Percentiles rank a stretch among this genome's conserved stretches.
phyloP scores from a whole-genome alignment of 2,329 filamentous ascomycete genomes.

The Pseudopithomyces chartarum region DNA sequence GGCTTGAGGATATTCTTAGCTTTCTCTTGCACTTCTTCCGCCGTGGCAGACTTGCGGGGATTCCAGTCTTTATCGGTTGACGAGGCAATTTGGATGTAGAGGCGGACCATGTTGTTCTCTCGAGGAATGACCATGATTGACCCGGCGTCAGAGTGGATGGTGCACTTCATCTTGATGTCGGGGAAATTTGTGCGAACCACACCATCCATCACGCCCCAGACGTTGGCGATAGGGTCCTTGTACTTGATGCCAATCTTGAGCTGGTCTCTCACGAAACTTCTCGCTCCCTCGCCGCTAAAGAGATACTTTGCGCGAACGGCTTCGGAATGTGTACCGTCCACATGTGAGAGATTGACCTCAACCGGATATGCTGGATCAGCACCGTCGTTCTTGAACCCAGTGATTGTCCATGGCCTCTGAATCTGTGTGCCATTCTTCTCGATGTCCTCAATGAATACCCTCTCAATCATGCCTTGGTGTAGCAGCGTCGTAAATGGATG shows the following conservation, averaged over 20 bases:
- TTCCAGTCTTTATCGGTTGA: constrained; percentile 66
- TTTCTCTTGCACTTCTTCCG: constrained; percentile 61
- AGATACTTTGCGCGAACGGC: constrained; percentile 67
- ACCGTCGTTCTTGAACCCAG: constrained; percentile 64
- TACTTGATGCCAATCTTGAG: constrained; percentile 70
- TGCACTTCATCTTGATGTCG: constrained; percentile 70
- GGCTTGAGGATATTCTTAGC: constrained; percentile 65
- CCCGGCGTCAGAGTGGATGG: constrained; percentile 67
- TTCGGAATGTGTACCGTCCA: constrained; percentile 73
- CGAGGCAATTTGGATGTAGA: constrained; percentile 65
- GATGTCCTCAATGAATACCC: constrained; percentile 66
- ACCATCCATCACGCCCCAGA: constrained; percentile 71
- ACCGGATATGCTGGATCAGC: constrained; percentile 75
- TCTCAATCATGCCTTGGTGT: constrained; percentile 67
- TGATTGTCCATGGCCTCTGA: constrained; percentile 66
- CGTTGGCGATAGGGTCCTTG: constrained; percentile 67
- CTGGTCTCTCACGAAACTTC: constrained; percentile 64
- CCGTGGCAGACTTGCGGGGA: constrained; percentile 64
- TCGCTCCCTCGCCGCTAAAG: constrained; percentile 67
- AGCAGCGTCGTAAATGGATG: constrained; percentile 68
- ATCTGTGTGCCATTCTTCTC: constrained; percentile 62
- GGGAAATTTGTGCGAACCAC: constrained; percentile 68
- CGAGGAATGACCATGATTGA: constrained; percentile 68
- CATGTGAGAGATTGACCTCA: constrained; percentile 74
- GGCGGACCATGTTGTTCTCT: constrained; percentile 59